Conservation (phyloP, 2,329 filamentous ascomycete genomes). For the Fusarium scirpi region DNA sequence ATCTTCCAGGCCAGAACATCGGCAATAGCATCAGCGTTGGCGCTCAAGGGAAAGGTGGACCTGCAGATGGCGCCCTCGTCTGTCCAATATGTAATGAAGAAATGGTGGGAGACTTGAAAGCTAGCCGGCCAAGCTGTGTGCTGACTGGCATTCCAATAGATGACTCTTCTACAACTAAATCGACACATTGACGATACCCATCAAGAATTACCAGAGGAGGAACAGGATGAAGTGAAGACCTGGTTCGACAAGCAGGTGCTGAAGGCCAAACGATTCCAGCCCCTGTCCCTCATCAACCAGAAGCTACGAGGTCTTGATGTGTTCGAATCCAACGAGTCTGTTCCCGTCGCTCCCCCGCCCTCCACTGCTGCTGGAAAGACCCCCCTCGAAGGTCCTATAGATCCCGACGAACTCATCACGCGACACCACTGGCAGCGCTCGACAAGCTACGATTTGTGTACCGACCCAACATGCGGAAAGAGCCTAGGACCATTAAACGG, state of each 20-base stretch:
- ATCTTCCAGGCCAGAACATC: constrained; percentile 78
- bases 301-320: constrained; percentile 93
- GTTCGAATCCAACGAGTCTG: constrained; percentile 89
- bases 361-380: constrained; percentile 55
- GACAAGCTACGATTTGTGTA: constrained; percentile 80
- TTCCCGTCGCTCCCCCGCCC: constrained; percentile 45
- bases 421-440: constrained; percentile 89
- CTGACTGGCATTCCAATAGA: constrained; percentile 58
- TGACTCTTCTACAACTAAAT: constrained; percentile 93
- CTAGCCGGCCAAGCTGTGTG: not conserved
- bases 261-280: constrained; percentile 93
- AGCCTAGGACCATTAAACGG: constrained; percentile 82
- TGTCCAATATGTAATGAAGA: constrained; percentile 99
- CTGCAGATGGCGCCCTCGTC: constrained; percentile 71
- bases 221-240: constrained; percentile 94
- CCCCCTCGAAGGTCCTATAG: constrained; percentile 61
- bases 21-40: constrained; percentile 81
- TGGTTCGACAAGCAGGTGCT: constrained; percentile 97
- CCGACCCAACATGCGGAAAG: constrained; percentile 87
- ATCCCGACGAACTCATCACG: constrained; percentile 92
- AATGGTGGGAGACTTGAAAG: constrained; percentile 74
- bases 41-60: constrained; percentile 64
- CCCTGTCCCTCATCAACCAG: constrained; percentile 90
- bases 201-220: constrained; percentile 86
- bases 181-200: constrained; percentile 87